A percentile compares a stretch with the other conserved stretches of the same genome.
Conservation (phyloP, 768 basidiomycete genomes). For the Omphalotus guepiniiformis region DNA sequence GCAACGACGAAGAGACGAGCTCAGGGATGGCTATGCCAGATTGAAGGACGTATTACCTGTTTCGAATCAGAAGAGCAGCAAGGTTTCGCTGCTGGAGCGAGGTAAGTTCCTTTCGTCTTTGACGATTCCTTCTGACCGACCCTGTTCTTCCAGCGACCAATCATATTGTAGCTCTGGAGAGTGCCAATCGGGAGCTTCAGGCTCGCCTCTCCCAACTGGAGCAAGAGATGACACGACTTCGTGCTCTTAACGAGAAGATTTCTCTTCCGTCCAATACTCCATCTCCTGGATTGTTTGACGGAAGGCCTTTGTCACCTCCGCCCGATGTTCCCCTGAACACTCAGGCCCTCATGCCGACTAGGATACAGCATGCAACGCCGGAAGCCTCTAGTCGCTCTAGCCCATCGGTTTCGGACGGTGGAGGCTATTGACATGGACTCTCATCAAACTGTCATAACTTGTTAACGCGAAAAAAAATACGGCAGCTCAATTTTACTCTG, state of each 20-base stretch:
- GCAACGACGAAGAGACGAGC: conserved; percentile 82
- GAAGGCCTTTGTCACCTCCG: conserved; percentile 61
- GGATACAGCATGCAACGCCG: conserved; percentile 51
- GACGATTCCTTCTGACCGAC: background rate
- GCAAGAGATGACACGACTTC: conserved; percentile 64
- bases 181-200: conserved; percentile 67
- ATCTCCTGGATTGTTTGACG: conserved; percentile 47
- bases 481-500: too few species aligned
- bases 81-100: conserved; percentile 84
- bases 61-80: conserved; percentile 89
- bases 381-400: conserved; percentile 50
- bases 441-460: too few species aligned
- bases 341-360: conserved; percentile 39
- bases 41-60: conserved; percentile 84
- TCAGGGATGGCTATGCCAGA: conserved; percentile 85
- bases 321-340: conserved; percentile 52
- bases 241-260: conserved; percentile 79
- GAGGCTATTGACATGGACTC: conserved; percentile 14
- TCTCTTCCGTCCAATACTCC: conserved; percentile 57
- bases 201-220: conserved; percentile 63
- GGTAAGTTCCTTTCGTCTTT: conserved; percentile 41
- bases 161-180: conserved; percentile 71
- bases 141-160: conserved; percentile 55
- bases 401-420: conserved; percentile 45
- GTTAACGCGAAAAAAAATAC: too few species aligned